Evolutionary conservation across 2,329 filamentous ascomycete species (phyloP).

Genomic region (Calonectria multiphialidica): DNA sequence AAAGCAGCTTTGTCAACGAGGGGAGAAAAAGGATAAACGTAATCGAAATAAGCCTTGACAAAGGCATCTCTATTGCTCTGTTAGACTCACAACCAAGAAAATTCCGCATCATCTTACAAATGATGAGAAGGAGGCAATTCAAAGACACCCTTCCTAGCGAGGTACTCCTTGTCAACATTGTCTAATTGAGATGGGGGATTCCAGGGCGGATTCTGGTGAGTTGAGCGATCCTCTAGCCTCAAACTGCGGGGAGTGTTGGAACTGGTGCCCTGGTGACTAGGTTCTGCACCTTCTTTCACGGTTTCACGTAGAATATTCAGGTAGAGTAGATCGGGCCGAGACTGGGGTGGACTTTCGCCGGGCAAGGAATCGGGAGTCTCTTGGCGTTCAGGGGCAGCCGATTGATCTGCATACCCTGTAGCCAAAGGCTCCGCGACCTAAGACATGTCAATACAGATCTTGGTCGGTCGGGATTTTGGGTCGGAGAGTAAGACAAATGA

Average conservation of each 20-base stretch:
- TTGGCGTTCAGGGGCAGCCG: not conserved
- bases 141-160: conserved; percentile 32
- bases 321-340: conserved; percentile 22
- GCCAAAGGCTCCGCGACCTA: not conserved
- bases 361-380: not conserved
- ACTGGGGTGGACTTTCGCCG: not conserved
- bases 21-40: conserved; percentile 28
- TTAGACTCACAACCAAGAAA: not conserved
- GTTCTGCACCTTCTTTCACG: not conserved
- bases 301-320: conserved; percentile 33
- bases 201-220: conserved; percentile 20
- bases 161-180: conserved; percentile 28
- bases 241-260: not conserved
- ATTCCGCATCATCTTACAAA: conserved; percentile 5
- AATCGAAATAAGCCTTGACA: conserved; percentile 29
- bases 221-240: not conserved
- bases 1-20: conserved; percentile 25
- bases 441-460: not conserved
- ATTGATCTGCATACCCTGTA: not conserved
- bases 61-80: conserved; percentile 16
- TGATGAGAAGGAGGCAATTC: conserved; percentile 20
- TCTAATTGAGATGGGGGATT: conserved; percentile 18
- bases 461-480: not conserved
- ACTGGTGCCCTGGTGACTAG: not conserved
- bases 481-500: not conserved